These are phyloP conservation scores for Rhinocladiella mackenziei DNA, from an alignment of 2,329 filamentous ascomycete species.

Conservation along the genomic window DNA sequence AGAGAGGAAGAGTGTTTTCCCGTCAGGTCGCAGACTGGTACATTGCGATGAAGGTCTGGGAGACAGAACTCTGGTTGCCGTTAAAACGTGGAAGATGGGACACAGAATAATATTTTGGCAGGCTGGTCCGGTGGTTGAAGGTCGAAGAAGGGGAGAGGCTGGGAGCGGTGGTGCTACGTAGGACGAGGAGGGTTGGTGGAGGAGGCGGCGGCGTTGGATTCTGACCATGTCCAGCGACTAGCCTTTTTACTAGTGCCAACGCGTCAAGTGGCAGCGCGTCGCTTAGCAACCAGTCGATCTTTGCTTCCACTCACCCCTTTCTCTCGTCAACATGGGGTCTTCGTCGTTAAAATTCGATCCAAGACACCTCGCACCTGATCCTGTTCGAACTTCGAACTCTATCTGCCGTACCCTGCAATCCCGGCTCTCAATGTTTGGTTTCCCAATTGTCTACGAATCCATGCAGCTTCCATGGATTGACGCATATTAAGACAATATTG, in stretches of 20 bases:
- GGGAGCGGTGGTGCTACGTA: constrained; percentile 6
- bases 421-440: constrained; percentile 1
- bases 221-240: too few relatives aligned
- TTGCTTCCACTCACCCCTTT: not conserved
- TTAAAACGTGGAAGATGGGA: constrained; percentile 1
- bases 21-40: constrained; percentile 6
- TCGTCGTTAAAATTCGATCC: too few relatives aligned
- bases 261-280: not conserved
- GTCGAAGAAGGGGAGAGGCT: constrained; percentile 3
- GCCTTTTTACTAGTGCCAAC: too few relatives aligned
- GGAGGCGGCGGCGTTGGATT: not conserved
- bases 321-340: not conserved
- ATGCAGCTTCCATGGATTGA: not conserved
- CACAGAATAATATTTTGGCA: constrained; percentile 12
- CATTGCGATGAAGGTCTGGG: constrained; percentile 9
- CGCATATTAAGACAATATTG: not conserved
- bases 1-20: constrained; percentile 1
- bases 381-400: too few relatives aligned
- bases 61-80: constrained; percentile 2
- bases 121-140: constrained; percentile 7
- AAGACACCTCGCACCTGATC: too few relatives aligned
- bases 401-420: too few relatives aligned
- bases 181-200: not conserved
- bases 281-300: constrained; percentile 6
- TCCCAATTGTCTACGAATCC: constrained; percentile 1